Percentiles rank a stretch among this genome's conserved stretches.
Evolutionary conservation across 495 filamentous ascomycete genomes (phyloP).

Genomic region (Pyrenula aspistea): DNA sequence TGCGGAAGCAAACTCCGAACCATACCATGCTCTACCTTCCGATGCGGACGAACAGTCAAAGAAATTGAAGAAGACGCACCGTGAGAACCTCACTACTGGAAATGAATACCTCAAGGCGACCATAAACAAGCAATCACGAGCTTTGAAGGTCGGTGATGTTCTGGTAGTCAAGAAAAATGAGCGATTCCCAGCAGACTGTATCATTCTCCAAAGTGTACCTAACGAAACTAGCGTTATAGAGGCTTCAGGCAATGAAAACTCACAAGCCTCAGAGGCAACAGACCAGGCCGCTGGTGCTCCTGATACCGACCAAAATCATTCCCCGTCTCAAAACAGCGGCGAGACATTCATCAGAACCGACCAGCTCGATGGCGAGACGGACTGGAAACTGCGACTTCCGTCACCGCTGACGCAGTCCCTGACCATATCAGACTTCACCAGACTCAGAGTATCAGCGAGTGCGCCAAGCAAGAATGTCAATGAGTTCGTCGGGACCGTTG

Average conservation of each 20-base stretch:
- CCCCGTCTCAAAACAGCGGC: conserved; percentile 30
- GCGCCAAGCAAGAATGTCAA: conserved; percentile 88
- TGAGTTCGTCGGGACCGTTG: conserved; percentile 79
- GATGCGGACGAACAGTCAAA: conserved; percentile 35
- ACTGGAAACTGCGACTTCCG: conserved; percentile 92
- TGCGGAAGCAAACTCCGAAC: conserved; percentile 87
- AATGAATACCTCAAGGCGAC: conserved; percentile 2
- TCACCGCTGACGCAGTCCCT: conserved; percentile 72
- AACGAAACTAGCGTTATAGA: conserved; percentile 37
- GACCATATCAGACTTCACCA: conserved; percentile 51
- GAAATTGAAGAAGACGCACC: conserved; percentile 11
- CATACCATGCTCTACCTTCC: conserved; percentile 59
- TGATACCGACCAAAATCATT: conserved; percentile 15
- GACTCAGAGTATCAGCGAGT: conserved; percentile 68
- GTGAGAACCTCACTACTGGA: conserved; percentile 6
- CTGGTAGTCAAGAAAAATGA: conserved; percentile 84
- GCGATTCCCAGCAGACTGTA: conserved; percentile 84
- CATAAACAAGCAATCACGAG: conserved; percentile 65
- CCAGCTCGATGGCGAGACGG: conserved; percentile 95
- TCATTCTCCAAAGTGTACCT: conserved; percentile 76
- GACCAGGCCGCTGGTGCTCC: conserved; percentile 7
- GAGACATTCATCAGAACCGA: conserved; percentile 97
- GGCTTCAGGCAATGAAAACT: conserved; percentile 7
- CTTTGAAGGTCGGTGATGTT: conserved; percentile 89
- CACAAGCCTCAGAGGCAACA: conserved; percentile 5